Evolutionary conservation across 2,329 filamentous ascomycete genomes (phyloP).

Genomic region (Alternaria solani): DNA sequence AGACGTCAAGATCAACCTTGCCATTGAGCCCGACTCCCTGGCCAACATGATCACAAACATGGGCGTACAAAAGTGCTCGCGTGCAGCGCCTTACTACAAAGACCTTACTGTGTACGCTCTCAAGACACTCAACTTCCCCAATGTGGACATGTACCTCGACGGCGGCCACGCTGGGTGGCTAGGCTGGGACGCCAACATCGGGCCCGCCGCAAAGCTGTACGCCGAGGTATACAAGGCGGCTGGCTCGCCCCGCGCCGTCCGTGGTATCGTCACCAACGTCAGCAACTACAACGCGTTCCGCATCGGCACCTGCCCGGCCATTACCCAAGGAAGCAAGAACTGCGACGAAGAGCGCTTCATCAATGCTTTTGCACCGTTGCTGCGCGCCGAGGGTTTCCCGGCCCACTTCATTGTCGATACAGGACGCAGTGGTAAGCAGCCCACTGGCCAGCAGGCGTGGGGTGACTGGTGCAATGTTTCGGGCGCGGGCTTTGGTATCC

Average conservation of each 20-base stretch:
- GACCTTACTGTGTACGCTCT: conserved; percentile 65
- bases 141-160: conserved; percentile 71
- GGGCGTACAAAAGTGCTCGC: conserved; percentile 62
- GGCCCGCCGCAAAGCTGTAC: conserved; percentile 60
- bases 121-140: conserved; percentile 64
- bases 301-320: conserved; percentile 55
- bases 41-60: conserved; percentile 70
- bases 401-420: conserved; percentile 63
- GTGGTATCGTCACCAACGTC: conserved; percentile 65
- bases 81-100: conserved; percentile 63
- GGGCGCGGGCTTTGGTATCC: conserved; percentile 69
- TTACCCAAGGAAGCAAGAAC: conserved; percentile 57
- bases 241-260: conserved; percentile 56
- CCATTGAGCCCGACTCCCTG: conserved; percentile 58
- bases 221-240: conserved; percentile 58
- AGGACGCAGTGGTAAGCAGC: conserved; percentile 69
- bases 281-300: conserved; percentile 67
- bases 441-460: conserved; percentile 64
- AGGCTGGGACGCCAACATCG: conserved; percentile 68
- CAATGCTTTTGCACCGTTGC: conserved; percentile 60
- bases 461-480: conserved; percentile 74
- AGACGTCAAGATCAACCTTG: conserved; percentile 60
- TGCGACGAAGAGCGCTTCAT: conserved; percentile 64
- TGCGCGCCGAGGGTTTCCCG: conserved; percentile 58
- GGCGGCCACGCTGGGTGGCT: conserved; percentile 71